Evolutionary conservation across 768 basidiomycete genomes (phyloP), one percentile per base, ranked within the genome.

Genomic region (Cystofilobasidium macerans): DNA sequence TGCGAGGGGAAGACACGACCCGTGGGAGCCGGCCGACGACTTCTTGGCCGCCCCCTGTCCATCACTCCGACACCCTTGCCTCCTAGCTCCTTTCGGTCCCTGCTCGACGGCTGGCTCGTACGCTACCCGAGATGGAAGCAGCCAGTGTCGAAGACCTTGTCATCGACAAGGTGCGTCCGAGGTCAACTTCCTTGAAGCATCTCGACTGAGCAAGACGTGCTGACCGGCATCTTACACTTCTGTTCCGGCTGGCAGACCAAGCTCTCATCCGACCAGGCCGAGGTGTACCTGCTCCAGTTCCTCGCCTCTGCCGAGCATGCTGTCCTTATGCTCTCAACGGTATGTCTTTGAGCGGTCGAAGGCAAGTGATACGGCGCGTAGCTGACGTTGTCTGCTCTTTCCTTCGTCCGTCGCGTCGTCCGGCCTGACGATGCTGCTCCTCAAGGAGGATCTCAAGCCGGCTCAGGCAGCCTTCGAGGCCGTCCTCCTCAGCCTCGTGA

Each of bases 221-320:
- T 24, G 24, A 30, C 18, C 18, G 22, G 11, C n/a, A 30, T 42
- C 35, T 38, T 13, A 7, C 30, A 9, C n/a, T 24, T 14, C 28
- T 26, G 4, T 40, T 32, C 32, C 18, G 47, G 24, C 28, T 26
- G 26, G 14, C 40, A 68, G 67, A 58, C 67, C 43, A 62, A 62
- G 43, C 62, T 68, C 24, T 75, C 81, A 4, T 84, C 82, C 45
- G 89, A 90, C 65, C 85, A 85, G 75, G 86, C 84, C 18, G 88
- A 89, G 69, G 81, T 91, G 59, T 87, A 88, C 71, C 75, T 92
- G 20, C 87, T 92, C 71, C 86, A 87, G 71, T 94, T 89, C 87
- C 80, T 92, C 13, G 82, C 84, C 9, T 77, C 80, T 13, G 81
- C 82, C 2, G 85, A 89, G 74, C 82, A 81, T 72, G 80, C 79